phyloP scores from a whole-genome alignment of 2,329 filamentous ascomycete genomes.

The Bipolaris bicolor region DNA sequence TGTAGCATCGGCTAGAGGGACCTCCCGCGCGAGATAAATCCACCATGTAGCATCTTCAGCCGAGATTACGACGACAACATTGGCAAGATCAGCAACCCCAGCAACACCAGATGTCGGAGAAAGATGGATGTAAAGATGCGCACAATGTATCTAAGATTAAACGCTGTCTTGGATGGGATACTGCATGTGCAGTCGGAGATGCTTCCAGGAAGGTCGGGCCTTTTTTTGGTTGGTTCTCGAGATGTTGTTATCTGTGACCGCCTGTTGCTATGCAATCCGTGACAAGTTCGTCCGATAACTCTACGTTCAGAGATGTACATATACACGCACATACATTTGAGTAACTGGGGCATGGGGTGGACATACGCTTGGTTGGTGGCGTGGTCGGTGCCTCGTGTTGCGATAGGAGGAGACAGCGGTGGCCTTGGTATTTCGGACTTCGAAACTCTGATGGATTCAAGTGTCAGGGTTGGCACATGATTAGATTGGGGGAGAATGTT shows the following conservation, averaged over 20 bases:
- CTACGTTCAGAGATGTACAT: neutral
- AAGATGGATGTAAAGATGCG: neutral
- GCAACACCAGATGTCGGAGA: slow-evolving; percentile 2
- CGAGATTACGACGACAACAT: slow-evolving; percentile 7
- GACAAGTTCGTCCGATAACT: slow-evolving; percentile 2
- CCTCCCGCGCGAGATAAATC: slow-evolving; percentile 17
- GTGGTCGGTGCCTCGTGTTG: neutral
- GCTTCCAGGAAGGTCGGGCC: slow-evolving; percentile 1
- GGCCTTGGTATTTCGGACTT: slow-evolving; percentile 11
- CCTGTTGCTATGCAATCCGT: slow-evolving; percentile 5
- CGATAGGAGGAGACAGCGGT: slow-evolving; percentile 1
- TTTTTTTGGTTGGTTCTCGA: neutral
- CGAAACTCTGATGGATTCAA: slow-evolving; percentile 13
- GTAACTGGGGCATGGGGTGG: slow-evolving; percentile 4
- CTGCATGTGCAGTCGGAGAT: slow-evolving; percentile 1
- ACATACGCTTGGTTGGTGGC: neutral
- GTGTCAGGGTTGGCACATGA: neutral
- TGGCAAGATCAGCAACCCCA: neutral
- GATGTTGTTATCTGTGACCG: slow-evolving; percentile 6
- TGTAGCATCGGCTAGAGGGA: slow-evolving; percentile 25
- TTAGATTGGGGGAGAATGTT: neutral
- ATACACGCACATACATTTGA: neutral
- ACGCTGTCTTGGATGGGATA: slow-evolving; percentile 9
- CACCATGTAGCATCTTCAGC: slow-evolving; percentile 8
- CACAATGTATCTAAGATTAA: slow-evolving; percentile 2